phyloP scores from a whole-genome alignment of 441 rosid genomes.

The Melianthus villosus region DNA sequence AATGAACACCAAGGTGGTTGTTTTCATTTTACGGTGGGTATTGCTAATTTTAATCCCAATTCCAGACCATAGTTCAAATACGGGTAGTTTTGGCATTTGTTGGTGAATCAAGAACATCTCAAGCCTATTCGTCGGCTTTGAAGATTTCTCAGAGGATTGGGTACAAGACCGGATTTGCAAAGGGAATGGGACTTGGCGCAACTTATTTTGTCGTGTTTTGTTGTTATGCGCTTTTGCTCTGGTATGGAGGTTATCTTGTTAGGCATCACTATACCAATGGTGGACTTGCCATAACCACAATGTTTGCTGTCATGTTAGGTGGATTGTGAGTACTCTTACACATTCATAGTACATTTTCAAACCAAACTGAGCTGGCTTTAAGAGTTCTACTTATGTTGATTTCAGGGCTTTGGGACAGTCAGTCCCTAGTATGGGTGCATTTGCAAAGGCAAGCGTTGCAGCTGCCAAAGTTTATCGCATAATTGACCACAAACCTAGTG shows the following conservation, averaged over 20 bases:
- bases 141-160: constrained; percentile 66
- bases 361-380: neutral
- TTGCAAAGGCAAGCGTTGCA: constrained; percentile 86
- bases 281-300: constrained; percentile 91
- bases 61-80: constrained; percentile 87
- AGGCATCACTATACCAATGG: constrained; percentile 92
- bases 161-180: constrained; percentile 71
- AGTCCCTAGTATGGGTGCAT: constrained; percentile 84
- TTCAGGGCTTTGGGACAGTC: constrained; percentile 85
- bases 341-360: neutral
- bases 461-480: constrained; percentile 79
- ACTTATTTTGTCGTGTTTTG: constrained; percentile 96
- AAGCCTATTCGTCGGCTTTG: constrained; percentile 72
- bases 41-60: constrained; percentile 16
- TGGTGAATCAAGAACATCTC: constrained; percentile 82
- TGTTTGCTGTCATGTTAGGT: constrained; percentile 98
- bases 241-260: constrained; percentile 96
- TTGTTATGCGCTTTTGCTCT: constrained; percentile 82
- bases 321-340: constrained; percentile 56
- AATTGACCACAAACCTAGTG: constrained; percentile 68
- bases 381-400: constrained; percentile 7
- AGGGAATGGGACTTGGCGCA: constrained; percentile 95
- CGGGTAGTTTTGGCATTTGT: constrained; percentile 79
- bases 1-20: neutral
- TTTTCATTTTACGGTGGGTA: neutral